phyloP scores from a whole-genome alignment of 192 early-diverging fungal genomes.

The Powellomyces hirtus region DNA sequence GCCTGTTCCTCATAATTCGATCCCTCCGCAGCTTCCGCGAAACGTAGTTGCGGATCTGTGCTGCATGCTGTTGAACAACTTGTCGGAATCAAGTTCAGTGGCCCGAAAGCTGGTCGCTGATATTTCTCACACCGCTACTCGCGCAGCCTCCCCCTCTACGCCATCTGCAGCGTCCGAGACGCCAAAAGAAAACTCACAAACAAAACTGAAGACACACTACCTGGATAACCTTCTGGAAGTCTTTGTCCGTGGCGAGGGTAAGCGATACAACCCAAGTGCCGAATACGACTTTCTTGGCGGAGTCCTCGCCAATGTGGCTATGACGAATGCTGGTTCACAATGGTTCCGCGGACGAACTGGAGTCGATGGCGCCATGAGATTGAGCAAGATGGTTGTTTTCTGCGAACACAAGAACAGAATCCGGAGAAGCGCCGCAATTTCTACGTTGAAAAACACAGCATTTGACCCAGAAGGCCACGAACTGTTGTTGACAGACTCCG shows the following conservation, averaged over 20 bases:
- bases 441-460: constrained; percentile 84
- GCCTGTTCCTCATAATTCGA: neutral
- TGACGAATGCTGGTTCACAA: constrained; percentile 48
- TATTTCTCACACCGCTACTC: constrained; percentile 12
- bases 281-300: constrained; percentile 83
- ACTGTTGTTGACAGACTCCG: constrained; percentile 61
- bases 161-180: neutral
- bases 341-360: constrained; percentile 62
- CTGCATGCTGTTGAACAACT: constrained; percentile 90
- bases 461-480: constrained; percentile 69
- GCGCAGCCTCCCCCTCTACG: constrained; percentile 14
- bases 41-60: constrained; percentile 76
- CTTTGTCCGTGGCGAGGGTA: constrained; percentile 80
- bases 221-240: constrained; percentile 87
- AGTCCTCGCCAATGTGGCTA: constrained; percentile 87
- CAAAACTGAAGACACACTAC: constrained; percentile 43
- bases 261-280: constrained; percentile 75
- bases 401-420: constrained; percentile 79
- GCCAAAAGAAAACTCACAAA: constrained; percentile 17
- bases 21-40: constrained; percentile 57
- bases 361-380: constrained; percentile 65
- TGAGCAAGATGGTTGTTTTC: constrained; percentile 85
- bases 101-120: constrained; percentile 55
- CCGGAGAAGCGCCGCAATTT: constrained; percentile 85
- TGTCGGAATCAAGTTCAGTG: constrained; percentile 70